A percentile compares a stretch with the other conserved stretches of the same genome.
These are phyloP conservation scores for Calycina herbarum DNA, from an alignment of 2,329 filamentous ascomycete species.

Conservation along the genomic window DNA sequence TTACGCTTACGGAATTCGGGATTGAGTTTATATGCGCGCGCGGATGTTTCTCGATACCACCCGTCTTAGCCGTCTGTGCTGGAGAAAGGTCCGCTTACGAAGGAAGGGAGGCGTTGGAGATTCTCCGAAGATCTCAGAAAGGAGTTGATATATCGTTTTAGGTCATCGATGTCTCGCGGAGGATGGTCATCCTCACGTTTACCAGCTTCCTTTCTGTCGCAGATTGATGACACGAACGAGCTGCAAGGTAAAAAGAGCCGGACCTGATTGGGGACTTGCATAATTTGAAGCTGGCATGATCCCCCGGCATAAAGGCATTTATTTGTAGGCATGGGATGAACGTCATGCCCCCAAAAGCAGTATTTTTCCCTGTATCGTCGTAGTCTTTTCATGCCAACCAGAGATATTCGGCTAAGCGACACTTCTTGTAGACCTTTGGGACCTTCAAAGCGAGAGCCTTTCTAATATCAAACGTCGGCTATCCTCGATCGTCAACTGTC, in stretches of 20 bases:
- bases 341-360: not conserved
- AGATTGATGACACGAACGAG: not conserved
- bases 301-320: not conserved
- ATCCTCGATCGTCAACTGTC: not conserved
- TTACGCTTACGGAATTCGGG: not conserved
- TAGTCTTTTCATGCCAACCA: not conserved
- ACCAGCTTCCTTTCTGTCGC: conserved; percentile 5
- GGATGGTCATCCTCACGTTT: not conserved
- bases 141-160: not conserved
- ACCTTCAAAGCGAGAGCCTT: not conserved
- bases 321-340: not conserved
- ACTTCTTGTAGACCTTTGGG: not conserved
- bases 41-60: not conserved
- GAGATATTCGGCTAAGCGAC: not conserved
- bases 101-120: not conserved
- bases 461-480: not conserved
- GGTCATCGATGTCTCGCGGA: conserved; percentile 1
- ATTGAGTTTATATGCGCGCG: not conserved
- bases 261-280: too few species aligned
- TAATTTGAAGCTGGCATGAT: not conserved
- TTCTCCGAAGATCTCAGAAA: not conserved
- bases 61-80: conserved; percentile 3
- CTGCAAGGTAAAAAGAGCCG: not conserved
- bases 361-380: not conserved
- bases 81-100: not conserved